phyloP scores from a whole-genome alignment of 2,329 filamentous ascomycete species.

The Penicillium janthinellum region DNA sequence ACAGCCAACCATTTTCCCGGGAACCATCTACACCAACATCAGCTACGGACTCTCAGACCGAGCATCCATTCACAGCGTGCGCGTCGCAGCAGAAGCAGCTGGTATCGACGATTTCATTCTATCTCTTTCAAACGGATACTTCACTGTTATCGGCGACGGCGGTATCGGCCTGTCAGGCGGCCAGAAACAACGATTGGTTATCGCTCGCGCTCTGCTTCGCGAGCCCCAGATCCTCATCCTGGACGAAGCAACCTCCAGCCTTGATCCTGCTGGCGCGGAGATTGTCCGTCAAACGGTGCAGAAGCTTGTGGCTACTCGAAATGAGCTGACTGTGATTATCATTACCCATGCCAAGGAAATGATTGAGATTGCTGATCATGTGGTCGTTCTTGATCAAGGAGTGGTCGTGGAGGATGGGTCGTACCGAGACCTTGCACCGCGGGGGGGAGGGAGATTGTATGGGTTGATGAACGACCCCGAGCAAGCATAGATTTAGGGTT shows the following conservation, averaged over 20 bases:
- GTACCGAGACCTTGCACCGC: constrained; percentile 62
- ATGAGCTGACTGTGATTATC: constrained; percentile 69
- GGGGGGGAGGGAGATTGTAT: constrained; percentile 51
- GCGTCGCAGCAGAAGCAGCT: constrained; percentile 58
- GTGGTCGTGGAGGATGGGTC: constrained; percentile 68
- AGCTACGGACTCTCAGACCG: constrained; percentile 68
- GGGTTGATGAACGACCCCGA: constrained; percentile 32
- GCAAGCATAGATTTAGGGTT: not conserved
- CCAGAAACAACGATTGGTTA: constrained; percentile 77
- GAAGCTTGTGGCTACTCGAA: constrained; percentile 48
- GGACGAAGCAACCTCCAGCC: constrained; percentile 82
- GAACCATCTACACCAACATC: constrained; percentile 58
- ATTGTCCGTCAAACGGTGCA: constrained; percentile 65
- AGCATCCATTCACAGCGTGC: constrained; percentile 50
- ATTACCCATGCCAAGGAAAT: constrained; percentile 83
- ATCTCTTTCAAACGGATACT: constrained; percentile 70
- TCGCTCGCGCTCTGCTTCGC: constrained; percentile 76
- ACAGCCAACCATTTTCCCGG: constrained; percentile 61
- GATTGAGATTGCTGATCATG: constrained; percentile 76
- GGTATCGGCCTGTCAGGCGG: constrained; percentile 75
- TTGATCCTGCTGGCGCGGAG: constrained; percentile 70
- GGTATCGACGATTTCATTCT: constrained; percentile 75
- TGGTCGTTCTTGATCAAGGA: constrained; percentile 72
- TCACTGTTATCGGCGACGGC: constrained; percentile 75
- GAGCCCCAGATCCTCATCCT: constrained; percentile 73